Conservation (phyloP, 2,329 filamentous ascomycete genomes). For the Aphanocladium album region DNA sequence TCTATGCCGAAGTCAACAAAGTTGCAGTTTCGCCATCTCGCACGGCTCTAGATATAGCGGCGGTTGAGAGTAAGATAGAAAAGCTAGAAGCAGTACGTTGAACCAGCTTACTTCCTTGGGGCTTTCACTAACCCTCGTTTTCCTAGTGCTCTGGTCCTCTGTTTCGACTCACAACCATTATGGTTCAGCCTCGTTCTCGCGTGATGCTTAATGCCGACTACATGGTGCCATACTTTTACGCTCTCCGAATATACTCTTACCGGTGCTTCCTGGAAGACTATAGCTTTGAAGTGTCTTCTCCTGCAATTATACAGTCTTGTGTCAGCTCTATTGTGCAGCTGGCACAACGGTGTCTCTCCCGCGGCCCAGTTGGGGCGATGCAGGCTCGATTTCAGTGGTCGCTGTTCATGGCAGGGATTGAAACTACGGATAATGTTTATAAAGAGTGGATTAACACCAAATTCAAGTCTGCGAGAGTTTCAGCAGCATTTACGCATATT, state of each 20-base stretch:
- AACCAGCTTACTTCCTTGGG: no score
- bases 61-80: not conserved
- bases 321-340: not conserved
- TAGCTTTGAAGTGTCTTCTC: not conserved
- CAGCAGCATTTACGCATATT: not conserved
- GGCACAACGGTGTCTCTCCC: not conserved
- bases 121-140: not conserved
- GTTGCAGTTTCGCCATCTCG: not conserved
- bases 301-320: not conserved
- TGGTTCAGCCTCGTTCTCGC: not conserved
- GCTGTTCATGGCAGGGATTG: constrained; percentile 7
- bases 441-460: constrained; percentile 8
- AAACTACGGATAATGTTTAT: constrained; percentile 5
- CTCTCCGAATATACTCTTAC: constrained; percentile 7
- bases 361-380: not conserved
- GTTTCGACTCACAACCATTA: constrained; percentile 6
- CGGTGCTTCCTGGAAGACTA: not conserved
- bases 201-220: constrained; percentile 9
- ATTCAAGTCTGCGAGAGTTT: not conserved
- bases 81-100: not conserved
- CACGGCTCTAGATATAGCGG: not conserved
- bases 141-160: not conserved
- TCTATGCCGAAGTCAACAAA: constrained; percentile 2
- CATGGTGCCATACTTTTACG: constrained; percentile 8
- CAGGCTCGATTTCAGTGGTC: constrained; percentile 2